Conservation (phyloP, 257 asterid genomes). For the Nicotiana tabacum region DNA sequence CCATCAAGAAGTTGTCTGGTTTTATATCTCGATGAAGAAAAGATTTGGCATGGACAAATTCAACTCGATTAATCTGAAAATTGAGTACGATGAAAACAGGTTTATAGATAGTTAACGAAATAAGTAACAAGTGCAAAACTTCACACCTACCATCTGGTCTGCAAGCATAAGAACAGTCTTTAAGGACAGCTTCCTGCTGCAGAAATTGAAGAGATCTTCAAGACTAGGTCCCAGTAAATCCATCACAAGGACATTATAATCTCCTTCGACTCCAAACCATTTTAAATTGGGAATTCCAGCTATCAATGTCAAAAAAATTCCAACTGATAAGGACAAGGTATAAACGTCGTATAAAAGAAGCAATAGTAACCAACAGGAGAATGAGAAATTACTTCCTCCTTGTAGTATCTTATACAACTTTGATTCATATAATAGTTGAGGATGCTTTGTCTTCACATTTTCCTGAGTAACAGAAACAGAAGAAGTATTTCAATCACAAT, state of each 20-base stretch:
- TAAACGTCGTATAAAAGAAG: constrained; percentile 12
- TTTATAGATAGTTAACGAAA: not conserved
- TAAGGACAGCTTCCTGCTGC: constrained; percentile 75
- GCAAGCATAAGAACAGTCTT: constrained; percentile 96
- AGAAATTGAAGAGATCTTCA: constrained; percentile 87
- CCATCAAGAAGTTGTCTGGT: constrained; percentile 87
- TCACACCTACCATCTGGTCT: constrained; percentile 63
- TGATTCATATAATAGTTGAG: constrained; percentile 72
- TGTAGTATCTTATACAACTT: constrained; percentile 73
- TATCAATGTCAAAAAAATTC: constrained; percentile 20
- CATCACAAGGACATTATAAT: constrained; percentile 87
- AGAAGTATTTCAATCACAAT: not conserved
- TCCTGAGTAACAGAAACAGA: constrained; percentile 42
- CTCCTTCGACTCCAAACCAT: constrained; percentile 97
- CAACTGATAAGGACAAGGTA: constrained; percentile 9
- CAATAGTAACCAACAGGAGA: constrained; percentile 12
- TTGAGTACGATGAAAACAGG: not conserved
- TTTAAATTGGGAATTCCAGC: constrained; percentile 77
- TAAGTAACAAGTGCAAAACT: constrained; percentile 5
- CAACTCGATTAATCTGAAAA: constrained; percentile 68
- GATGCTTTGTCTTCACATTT: constrained; percentile 81
- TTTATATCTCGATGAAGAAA: constrained; percentile 85
- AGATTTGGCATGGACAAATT: constrained; percentile 63
- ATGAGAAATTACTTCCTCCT: constrained; percentile 71
- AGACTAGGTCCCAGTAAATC: constrained; percentile 91